phyloP scores from a whole-genome alignment of 345 rosid species.

The Aquilaria sinensis region DNA sequence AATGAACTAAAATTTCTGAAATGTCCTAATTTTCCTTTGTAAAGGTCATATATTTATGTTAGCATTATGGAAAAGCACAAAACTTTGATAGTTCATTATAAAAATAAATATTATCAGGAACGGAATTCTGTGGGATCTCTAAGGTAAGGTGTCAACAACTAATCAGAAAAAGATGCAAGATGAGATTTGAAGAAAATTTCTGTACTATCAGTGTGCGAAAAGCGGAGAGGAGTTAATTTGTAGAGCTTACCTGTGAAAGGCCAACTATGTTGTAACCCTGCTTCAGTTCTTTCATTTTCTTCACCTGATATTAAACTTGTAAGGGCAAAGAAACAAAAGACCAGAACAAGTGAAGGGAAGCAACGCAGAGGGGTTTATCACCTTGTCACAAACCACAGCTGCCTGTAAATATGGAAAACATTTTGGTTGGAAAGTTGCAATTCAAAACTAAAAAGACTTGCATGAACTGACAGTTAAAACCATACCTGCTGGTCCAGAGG shows the following conservation, averaged over 20 bases:
- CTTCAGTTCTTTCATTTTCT: constrained; percentile 66
- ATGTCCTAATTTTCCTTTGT: too few relatives aligned
- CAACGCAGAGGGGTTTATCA: constrained; percentile 11
- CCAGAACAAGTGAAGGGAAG: constrained; percentile 1
- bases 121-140: too few relatives aligned
- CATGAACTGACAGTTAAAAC: not conserved
- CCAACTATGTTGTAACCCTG: constrained; percentile 86
- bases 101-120: too few relatives aligned
- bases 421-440: constrained; percentile 4
- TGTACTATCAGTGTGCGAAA: not conserved
- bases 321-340: not conserved
- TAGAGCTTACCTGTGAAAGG: constrained; percentile 66
- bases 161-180: not conserved
- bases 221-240: too few relatives aligned
- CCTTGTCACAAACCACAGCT: constrained; percentile 65
- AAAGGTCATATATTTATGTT: too few relatives aligned
- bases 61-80: too few relatives aligned
- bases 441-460: not conserved
- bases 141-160: too few relatives aligned
- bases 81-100: too few relatives aligned
- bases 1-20: too few relatives aligned
- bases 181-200: not conserved
- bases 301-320: constrained; percentile 41
- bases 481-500: constrained; percentile 70
- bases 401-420: constrained; percentile 32